A percentile compares a stretch with the other conserved stretches of the same genome.
These are phyloP conservation scores for Citrullus colocynthis DNA, from an alignment of 306 rosid species.

Conservation along the genomic window DNA sequence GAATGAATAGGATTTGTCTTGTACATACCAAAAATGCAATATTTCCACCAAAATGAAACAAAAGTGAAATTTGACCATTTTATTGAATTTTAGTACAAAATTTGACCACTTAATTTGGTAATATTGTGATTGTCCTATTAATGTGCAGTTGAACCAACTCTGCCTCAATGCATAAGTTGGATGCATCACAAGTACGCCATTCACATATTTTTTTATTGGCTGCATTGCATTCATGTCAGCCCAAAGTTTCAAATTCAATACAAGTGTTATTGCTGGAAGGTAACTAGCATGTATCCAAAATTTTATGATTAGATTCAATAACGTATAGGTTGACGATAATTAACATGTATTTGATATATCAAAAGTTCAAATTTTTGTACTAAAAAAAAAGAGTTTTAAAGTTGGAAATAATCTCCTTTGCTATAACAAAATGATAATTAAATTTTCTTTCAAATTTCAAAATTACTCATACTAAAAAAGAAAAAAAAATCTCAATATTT, in stretches of 20 bases:
- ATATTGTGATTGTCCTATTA: background rate
- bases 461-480: no score
- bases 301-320: no score
- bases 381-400: no score
- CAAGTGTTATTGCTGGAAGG: no score
- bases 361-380: background rate
- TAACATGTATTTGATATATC: no score
- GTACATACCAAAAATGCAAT: background rate
- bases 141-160: conserved; percentile 8
- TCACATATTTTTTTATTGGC: background rate
- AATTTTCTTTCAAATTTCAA: background rate
- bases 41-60: background rate
- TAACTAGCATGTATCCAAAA: no score
- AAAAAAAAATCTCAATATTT: no score
- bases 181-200: conserved; percentile 5
- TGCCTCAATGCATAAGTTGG: background rate
- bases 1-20: background rate
- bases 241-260: background rate
- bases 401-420: no score
- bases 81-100: background rate
- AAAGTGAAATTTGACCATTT: conserved; percentile 2
- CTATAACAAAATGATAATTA: background rate
- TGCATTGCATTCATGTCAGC: background rate
- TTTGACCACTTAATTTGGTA: background rate
- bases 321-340: no score